A percentile compares a stretch with the other conserved stretches of the same genome.
Conservation (phyloP, 2,329 filamentous ascomycete genomes). For the Phialophora chinensis region DNA sequence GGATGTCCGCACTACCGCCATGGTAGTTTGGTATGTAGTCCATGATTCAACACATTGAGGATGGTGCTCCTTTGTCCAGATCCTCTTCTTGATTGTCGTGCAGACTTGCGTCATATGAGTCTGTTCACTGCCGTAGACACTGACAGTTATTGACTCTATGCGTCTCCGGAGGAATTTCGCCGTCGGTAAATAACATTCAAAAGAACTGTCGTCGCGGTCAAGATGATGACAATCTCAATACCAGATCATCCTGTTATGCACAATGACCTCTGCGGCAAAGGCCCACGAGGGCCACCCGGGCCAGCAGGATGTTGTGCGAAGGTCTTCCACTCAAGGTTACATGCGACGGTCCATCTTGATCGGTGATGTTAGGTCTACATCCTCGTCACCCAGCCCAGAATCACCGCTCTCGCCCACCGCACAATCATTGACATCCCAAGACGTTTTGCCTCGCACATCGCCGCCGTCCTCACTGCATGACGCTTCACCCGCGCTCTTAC, state of each 20-base stretch:
- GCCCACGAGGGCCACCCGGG: conserved; percentile 1
- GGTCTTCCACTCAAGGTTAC: too few species aligned
- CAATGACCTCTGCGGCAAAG: conserved; percentile 12
- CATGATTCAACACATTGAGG: background rate
- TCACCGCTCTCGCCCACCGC: conserved; percentile 6
- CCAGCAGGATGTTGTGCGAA: conserved; percentile 5
- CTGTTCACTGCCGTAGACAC: background rate
- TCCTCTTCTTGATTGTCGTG: background rate
- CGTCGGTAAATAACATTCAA: background rate
- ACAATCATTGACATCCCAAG: background rate
- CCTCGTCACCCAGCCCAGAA: background rate
- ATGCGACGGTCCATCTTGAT: background rate
- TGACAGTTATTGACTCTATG: conserved; percentile 5
- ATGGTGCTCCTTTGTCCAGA: background rate
- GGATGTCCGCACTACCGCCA: conserved; percentile 4
- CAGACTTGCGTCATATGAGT: conserved; percentile 11
- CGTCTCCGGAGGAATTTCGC: background rate
- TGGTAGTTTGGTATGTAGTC: background rate
- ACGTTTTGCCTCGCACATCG: background rate
- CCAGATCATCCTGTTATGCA: conserved; percentile 3
- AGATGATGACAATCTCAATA: conserved; percentile 6
- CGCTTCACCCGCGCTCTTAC: conserved; percentile 5
- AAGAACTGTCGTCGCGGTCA: conserved; percentile 7
- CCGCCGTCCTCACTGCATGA: conserved; percentile 11
- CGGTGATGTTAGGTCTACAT: too few species aligned